Base-by-base conservation (phyloP, 306 rosid species). In the Trifolium repens region DNA sequence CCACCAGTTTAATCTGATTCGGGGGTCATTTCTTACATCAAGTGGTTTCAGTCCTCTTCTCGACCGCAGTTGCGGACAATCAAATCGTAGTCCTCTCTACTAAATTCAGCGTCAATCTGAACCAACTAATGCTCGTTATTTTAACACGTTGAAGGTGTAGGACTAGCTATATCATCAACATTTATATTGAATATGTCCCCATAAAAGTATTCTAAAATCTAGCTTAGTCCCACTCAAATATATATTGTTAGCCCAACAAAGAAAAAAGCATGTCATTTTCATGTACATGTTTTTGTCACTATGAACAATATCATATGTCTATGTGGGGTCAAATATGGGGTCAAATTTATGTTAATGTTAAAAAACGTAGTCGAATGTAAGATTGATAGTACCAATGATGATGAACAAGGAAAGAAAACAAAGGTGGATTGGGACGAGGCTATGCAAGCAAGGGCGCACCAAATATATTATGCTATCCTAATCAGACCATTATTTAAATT, bases 391-490 rank as follows among this genome's bases (percentile, higher is more conserved):
- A 63, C 19, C 68, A 63, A 63, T 63, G 13, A 63, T 63, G 68
- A 63, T 63, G 50, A 64, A 61, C 43, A 17, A 64, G 50, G 70
- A 64, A 64, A 39, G 2, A 39, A 40, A 22, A 62, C 46, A 62
- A 6, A 62, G 68, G 68, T 62, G 68, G 68, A 59, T 13, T 30
- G 68, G 22, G 66, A 27, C 42, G 44, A 35, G 47, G 44, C 26
- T n/a, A 19, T 62, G 26, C 59, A 63, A 35, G 26, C 59, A 63
- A 35, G 68, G 47, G 14, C 68, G 68, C 69, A 64, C 69, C 69
- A 64, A 64, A 64, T 64, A 64, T 64, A 17, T 64, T 17, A 39
- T 64, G 70, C 70, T 64, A 64, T 66, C 71, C 71, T 66, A 66
- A 66, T 66, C 71, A 66, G 34, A 66, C 53, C 71, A 66, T 66